A percentile compares a stretch with the other conserved stretches of the same genome.
Evolutionary conservation across 257 asterid species (phyloP).

Genomic region (Verbena officinalis): DNA sequence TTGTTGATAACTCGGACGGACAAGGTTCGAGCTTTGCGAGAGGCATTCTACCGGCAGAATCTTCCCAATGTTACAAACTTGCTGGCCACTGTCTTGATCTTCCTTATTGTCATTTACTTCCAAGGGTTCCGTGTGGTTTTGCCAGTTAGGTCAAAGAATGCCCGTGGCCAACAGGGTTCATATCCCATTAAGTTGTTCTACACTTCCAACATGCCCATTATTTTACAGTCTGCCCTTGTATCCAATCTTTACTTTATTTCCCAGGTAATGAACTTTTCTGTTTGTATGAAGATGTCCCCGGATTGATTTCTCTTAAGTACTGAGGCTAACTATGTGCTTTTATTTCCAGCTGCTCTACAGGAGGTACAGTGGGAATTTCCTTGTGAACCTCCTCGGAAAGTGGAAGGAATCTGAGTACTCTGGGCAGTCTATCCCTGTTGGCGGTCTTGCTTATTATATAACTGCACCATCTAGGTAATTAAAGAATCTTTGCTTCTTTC

Average conservation of each 20-base stretch:
- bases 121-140: slow-evolving; percentile 92
- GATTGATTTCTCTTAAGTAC: neutral
- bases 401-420: slow-evolving; percentile 93
- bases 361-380: slow-evolving; percentile 74
- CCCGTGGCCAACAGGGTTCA: slow-evolving; percentile 91
- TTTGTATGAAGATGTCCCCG: neutral
- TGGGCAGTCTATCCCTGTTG: slow-evolving; percentile 81
- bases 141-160: slow-evolving; percentile 89
- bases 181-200: slow-evolving; percentile 90
- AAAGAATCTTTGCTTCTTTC: slow-evolving; percentile 5
- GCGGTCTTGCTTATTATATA: slow-evolving; percentile 85
- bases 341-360: slow-evolving; percentile 59
- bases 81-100: slow-evolving; percentile 82
- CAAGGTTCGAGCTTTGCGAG: slow-evolving; percentile 80
- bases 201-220: slow-evolving; percentile 91
- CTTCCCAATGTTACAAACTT: slow-evolving; percentile 85
- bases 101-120: slow-evolving; percentile 84
- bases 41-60: slow-evolving; percentile 91
- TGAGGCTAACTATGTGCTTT: slow-evolving; percentile 8
- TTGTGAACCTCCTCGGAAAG: slow-evolving; percentile 76
- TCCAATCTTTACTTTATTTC: slow-evolving; percentile 82
- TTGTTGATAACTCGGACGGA: slow-evolving; percentile 76
- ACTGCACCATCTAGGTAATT: slow-evolving; percentile 85
- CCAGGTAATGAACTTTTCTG: slow-evolving; percentile 52
- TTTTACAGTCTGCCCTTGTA: slow-evolving; percentile 83